Evolutionary conservation across 176 grass and related monocot genomes (phyloP), one percentile per base, ranked within the genome.

Genomic region (Bonia amplexicaulis): DNA sequence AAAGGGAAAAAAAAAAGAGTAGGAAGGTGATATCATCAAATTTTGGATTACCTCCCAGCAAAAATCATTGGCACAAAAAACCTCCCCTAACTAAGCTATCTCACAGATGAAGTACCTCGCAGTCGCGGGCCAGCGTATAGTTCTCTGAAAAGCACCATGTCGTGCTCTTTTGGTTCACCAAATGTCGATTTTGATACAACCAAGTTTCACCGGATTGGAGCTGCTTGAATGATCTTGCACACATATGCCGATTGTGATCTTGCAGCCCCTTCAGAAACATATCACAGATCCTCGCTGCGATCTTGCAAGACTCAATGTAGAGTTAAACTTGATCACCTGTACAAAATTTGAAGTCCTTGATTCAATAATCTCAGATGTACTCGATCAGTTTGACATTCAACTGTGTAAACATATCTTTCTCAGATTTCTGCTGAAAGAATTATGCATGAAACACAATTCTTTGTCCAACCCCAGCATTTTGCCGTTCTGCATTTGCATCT

Each of bases 11-110:
- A 61, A 29, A 13, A 29, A 44, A 8, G 0, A 8, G 0, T 47
- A 51, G 1, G 29, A 10, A 76, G 13, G 78, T 57, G 53, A 45
- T 48, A 33, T 45, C 78, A 64, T 3, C 15, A 90, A 89, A 90
- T 22, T 26, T 62, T 29, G 53, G 11, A 64, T 70, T 45, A 85
- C 54, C 71, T 53, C 22, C 77, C 59, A 53, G n/a, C 22, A 71
- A 83, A 71, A 12, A 75, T 17, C 54, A 13, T 12, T 45, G 53
- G 2, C 9, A 55, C 9, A 59, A 27, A 66, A 41, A 54, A 16
- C 11, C 68, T 14, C 37, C 26, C 26, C 14, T 26, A 62, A 42
- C 54, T 26, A 31, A 42, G 45, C 46, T 20, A 31, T 45, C 62
- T 20, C 7, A 19, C 2, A 19, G 11, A 42, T 31, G 17, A 79